phyloP scores from a whole-genome alignment of 768 basidiomycete genomes.

The Gautieria morchelliformis region DNA sequence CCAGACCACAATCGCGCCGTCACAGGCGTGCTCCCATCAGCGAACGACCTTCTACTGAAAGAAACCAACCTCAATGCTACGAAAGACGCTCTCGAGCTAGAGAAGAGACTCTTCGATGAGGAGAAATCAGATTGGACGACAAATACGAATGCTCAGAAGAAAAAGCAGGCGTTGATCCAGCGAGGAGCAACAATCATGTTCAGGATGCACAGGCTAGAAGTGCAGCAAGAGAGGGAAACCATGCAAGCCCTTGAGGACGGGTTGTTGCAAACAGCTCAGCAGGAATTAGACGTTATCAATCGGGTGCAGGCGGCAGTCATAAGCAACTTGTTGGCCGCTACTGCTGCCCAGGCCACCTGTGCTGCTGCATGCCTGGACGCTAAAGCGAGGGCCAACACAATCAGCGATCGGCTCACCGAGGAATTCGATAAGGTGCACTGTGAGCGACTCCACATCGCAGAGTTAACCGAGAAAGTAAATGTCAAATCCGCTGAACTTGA shows the following conservation, averaged over 20 bases:
- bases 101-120: not conserved
- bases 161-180: not conserved
- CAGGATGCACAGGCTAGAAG: not conserved
- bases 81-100: not conserved
- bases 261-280: not conserved
- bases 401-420: not conserved
- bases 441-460: not conserved
- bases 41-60: not conserved
- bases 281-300: not conserved
- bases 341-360: not conserved
- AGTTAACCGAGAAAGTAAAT: not conserved
- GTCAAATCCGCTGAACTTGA: not conserved
- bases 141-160: not conserved
- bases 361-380: not conserved
- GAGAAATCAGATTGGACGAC: not conserved
- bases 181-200: not conserved
- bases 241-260: not conserved
- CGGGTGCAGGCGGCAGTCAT: not conserved
- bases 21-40: not conserved
- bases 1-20: not conserved
- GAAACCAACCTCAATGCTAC: not conserved
- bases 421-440: not conserved
- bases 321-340: not conserved
- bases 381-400: not conserved
- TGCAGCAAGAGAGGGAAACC: constrained; percentile 17